phyloP scores from a whole-genome alignment of 176 grass and related monocot species.

The Carex littledalei region DNA sequence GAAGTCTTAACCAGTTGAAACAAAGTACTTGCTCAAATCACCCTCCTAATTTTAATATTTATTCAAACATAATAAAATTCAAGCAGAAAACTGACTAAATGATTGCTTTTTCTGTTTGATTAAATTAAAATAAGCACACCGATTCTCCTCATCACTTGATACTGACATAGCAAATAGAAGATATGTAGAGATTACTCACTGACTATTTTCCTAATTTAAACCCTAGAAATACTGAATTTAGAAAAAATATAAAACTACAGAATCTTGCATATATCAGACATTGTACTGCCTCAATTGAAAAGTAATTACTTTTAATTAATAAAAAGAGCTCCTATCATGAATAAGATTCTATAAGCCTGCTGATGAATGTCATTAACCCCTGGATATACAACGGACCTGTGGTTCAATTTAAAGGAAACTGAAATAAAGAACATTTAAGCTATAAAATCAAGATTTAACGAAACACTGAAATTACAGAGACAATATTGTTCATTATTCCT shows the following conservation, averaged over 20 bases:
- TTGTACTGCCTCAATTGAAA: background rate
- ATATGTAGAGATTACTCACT: background rate
- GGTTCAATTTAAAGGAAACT: background rate
- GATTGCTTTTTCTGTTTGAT: background rate
- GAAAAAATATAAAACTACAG: background rate
- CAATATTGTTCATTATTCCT: background rate
- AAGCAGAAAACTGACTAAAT: background rate
- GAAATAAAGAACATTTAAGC: constrained; percentile 5
- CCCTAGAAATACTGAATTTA: background rate
- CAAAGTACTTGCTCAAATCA: background rate
- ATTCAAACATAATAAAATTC: background rate
- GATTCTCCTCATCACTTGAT: background rate
- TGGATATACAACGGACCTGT: background rate
- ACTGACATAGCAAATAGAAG: background rate
- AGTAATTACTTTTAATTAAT: background rate
- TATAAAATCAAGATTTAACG: background rate
- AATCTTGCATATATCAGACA: background rate
- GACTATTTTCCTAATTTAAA: background rate
- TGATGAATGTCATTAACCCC: background rate
- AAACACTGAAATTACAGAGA: background rate
- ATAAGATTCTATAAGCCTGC: background rate
- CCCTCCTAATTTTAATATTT: background rate
- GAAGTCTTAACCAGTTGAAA: background rate
- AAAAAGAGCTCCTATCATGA: background rate
- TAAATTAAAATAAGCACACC: background rate